A percentile compares a stretch with the other conserved stretches of the same genome.
phyloP scores from a whole-genome alignment of 805 yeast species.

The Candida ipomoeae region DNA sequence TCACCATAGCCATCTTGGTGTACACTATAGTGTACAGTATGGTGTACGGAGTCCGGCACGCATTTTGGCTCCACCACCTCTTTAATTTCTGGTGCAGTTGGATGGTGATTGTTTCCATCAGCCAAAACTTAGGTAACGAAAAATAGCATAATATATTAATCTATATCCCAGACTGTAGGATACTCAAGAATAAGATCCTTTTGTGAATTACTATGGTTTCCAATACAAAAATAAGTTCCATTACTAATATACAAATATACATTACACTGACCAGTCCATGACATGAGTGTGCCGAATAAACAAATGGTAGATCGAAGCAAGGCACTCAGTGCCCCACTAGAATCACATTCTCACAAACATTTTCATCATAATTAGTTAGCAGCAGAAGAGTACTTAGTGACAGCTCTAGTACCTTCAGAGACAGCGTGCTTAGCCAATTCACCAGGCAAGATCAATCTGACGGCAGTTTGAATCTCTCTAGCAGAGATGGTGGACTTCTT shows the following conservation, averaged over 20 bases:
- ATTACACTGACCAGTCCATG: conserved; percentile 19
- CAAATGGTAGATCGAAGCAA: conserved; percentile 10
- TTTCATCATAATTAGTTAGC: conserved; percentile 25
- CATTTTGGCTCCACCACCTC: conserved; percentile 81
- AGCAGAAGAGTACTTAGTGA: conserved; percentile 37
- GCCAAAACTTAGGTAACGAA: conserved; percentile 1
- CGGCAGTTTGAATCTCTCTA: conserved; percentile 37
- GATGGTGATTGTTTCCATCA: conserved; percentile 26
- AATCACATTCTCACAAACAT: conserved; percentile 13
- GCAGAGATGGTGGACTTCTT: conserved; percentile 38
- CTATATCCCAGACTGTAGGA: too few species aligned
- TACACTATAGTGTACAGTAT: conserved; percentile 60
- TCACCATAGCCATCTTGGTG: conserved; percentile 28
- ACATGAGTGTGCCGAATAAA: conserved; percentile 16
- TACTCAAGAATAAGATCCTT: too few species aligned
- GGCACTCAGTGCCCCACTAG: conserved; percentile 17
- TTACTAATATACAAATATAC: conserved; percentile 23
- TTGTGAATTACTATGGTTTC: not conserved
- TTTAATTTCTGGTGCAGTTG: conserved; percentile 62
- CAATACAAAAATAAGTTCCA: conserved; percentile 19
- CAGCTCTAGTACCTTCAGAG: conserved; percentile 39
- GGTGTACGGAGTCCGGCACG: conserved; percentile 72
- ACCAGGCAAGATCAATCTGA: conserved; percentile 38
- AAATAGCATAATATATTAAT: not conserved
- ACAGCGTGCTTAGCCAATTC: conserved; percentile 40